Evolutionary conservation across 2,329 filamentous ascomycete genomes (phyloP).

Genomic region (Monosporascus sp.): DNA sequence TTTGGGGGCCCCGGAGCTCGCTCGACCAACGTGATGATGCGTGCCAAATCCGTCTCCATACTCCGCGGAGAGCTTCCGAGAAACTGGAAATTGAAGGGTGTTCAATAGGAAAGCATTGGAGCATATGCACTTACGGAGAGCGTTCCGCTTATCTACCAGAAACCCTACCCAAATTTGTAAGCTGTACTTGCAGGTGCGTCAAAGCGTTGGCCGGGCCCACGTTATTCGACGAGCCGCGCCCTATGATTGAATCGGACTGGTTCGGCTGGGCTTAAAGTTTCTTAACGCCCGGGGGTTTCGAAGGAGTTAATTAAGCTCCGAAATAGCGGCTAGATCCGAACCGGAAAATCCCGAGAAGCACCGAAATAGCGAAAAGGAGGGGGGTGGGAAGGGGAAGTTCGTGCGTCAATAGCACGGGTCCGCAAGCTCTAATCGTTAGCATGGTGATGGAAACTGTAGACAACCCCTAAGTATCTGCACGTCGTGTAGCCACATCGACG

Average conservation of each 20-base stretch:
- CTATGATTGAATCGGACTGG: neutral
- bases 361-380: neutral
- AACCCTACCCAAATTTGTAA: too few relatives aligned
- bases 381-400: neutral
- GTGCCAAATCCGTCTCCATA: neutral
- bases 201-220: neutral
- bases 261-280: neutral
- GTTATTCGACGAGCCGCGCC: neutral
- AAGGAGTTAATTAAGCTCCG: slow-evolving; percentile 10
- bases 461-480: too few relatives aligned
- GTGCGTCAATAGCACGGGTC: too few relatives aligned
- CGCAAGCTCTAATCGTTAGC: too few relatives aligned
- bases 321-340: slow-evolving; percentile 5
- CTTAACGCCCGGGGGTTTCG: slow-evolving; percentile 4
- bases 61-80: neutral
- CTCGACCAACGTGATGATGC: neutral
- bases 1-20: neutral
- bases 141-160: too few relatives aligned
- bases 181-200: too few relatives aligned
- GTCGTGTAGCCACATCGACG: too few relatives aligned
- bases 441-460: too few relatives aligned
- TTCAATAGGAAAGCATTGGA: too few relatives aligned
- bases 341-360: neutral
- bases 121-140: too few relatives aligned
- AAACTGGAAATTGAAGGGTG: neutral